Evolutionary conservation across 2,329 filamentous ascomycete genomes (phyloP), one percentile per base, ranked within the genome.

Genomic region (Biscogniauxia mediterranea): DNA sequence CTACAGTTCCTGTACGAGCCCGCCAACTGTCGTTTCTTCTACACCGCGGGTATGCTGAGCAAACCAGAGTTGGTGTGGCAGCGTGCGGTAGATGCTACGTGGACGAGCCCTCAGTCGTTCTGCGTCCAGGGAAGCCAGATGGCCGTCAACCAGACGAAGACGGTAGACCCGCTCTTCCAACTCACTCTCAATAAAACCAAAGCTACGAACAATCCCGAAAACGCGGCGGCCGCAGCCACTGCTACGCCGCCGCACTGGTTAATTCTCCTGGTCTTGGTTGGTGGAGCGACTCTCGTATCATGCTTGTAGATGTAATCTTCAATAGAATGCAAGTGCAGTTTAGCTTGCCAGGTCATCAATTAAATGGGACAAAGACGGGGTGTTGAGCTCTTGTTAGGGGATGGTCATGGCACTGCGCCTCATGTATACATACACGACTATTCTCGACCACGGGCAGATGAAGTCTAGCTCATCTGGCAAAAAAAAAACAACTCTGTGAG

Each of bases 1-100:
- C 69, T 81, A 49, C 79, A 81, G 61, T 82, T 82, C 66, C 64
- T 77, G 15, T 78, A 78, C 65, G 78, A 81, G 69, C 69, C 75
- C 0, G 77, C 77, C 17, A 55, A 55, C 54, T 55, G 50, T 9
- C 38, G 79, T 54, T 77, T 81, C 68, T 81, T 78, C 69, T 81
- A 80, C 66, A 81, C 80, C 2, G 69, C 73, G 5, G 74, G 72
- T 20, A 81, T 80, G 76, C 68, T 79, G 17, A 71, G 71, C 3
- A 68, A 74, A 49, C 75, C 79, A 25, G 75, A 71, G 52, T 72
- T 71, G 5, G 71, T 75, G 13, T 82, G 80, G 80, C 72, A 76
- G 69, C 67, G 71, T 50, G 73, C 72, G 13, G 75, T 75, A 38
- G 73, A 76, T 53, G 75, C 75, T 0, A 75, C 73, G 0, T 78